phyloP scores from a whole-genome alignment of 768 basidiomycete genomes.

The Galerina sulciceps region DNA sequence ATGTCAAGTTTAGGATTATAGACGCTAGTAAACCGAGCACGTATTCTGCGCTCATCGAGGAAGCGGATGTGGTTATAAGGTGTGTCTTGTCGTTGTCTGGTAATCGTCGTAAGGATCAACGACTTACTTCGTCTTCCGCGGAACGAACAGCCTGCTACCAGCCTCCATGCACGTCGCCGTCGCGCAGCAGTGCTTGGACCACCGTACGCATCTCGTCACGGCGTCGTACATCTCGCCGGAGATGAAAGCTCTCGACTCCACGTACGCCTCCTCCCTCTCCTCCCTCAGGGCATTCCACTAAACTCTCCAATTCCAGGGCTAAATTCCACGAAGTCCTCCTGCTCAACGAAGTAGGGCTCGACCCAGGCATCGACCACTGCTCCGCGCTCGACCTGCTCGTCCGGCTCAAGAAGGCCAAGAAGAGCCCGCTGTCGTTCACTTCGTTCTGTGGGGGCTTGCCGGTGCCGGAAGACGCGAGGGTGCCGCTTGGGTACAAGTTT shows the following conservation, averaged over 20 bases:
- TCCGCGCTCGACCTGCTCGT: slow-evolving; percentile 77
- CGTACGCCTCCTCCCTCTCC: too few species aligned
- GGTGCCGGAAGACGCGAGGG: slow-evolving; percentile 63
- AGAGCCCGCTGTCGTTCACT: slow-evolving; percentile 70
- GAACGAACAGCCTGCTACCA: slow-evolving; percentile 69
- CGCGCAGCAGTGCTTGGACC: slow-evolving; percentile 73
- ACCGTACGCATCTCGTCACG: slow-evolving; percentile 81
- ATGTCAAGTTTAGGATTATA: slow-evolving; percentile 59
- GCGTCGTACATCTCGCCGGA: slow-evolving; percentile 87
- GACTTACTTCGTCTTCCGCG: not conserved
- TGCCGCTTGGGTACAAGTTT: slow-evolving; percentile 89
- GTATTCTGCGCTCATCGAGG: slow-evolving; percentile 56
- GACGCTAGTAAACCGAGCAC: slow-evolving; percentile 57
- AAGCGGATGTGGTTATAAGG: slow-evolving; percentile 87
- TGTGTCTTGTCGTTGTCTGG: slow-evolving; percentile 25
- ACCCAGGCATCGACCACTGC: slow-evolving; percentile 90
- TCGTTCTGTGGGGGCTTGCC: slow-evolving; percentile 96
- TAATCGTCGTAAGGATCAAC: not conserved
- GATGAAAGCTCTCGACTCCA: slow-evolving; percentile 68
- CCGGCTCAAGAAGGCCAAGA: slow-evolving; percentile 51
- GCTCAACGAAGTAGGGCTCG: slow-evolving; percentile 89
- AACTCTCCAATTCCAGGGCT: slow-evolving; percentile 62
- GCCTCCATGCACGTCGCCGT: slow-evolving; percentile 71
- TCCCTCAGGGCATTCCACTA: too few species aligned
- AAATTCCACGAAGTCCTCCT: slow-evolving; percentile 65